Base-by-base conservation (phyloP, 441 rosid species). In the Geranium incanum region DNA sequence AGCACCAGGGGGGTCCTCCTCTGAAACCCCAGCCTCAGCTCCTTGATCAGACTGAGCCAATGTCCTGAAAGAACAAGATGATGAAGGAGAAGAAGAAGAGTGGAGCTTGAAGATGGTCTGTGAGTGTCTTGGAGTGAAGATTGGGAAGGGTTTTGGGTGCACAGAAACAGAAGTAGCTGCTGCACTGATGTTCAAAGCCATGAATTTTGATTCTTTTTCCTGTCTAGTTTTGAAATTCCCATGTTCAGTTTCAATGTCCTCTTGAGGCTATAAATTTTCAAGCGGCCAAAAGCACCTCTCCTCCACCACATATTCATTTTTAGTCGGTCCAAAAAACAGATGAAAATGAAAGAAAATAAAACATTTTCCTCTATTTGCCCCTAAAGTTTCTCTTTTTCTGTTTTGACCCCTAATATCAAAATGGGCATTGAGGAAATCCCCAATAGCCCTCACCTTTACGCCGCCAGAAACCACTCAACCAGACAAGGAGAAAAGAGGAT, bases 31-130 rank as follows among this genome's bases (percentile, higher is more conserved):
- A 66, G 75, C 73, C 73, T 84, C 84, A 71, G 81, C 70, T 28
- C 79, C 79, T 18, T 60, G 65, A 60, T 84, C 83, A 4, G 91
- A 76, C 66, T 71, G 87, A 72, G 88, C 88, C 59, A 78, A 72
- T 36, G 82, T 45, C 72, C 68, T 76, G 45, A 62, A 43, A 68
- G 68, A 70, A 75, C 57, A 59, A n/a, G 28, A 60, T 7, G 68
- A 67, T 60, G 67, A 65, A 52, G 71, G 72, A 5, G 80, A 60
- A 71, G 83, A 57, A 23, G 79, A 57, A 23, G 79, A 45, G 75
- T 9, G 70, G 75, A 70, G 77, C 41, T 80, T 82, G 36, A 68
- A 72, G 4, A 36, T 52, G 71, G 69, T 76, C 7, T 73, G 65
- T 18, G 65, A 80, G 70, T 75, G 81, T 5, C 72, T 84, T 11